Conservation (phyloP, 2,329 filamentous ascomycete species). For the Orbilia ellipsospora region DNA sequence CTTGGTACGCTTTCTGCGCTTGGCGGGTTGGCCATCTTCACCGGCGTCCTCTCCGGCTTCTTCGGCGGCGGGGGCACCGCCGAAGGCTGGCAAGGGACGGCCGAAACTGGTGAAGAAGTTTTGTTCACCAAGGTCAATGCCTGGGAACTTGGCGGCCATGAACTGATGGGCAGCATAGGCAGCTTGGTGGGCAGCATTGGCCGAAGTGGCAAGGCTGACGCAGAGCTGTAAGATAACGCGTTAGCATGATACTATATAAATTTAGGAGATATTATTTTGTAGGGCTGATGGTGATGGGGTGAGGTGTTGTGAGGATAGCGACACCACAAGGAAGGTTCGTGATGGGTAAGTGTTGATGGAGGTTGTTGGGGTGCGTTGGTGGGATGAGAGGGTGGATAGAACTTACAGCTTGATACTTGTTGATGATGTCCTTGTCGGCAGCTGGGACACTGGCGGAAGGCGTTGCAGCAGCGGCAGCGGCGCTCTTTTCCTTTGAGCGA, state of each 20-base stretch:
- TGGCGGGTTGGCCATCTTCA: constrained; percentile 47
- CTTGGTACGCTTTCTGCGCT: constrained; percentile 76
- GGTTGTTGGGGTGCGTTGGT: constrained; percentile 14
- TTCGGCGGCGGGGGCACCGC: constrained; percentile 10
- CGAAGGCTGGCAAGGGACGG: constrained; percentile 13
- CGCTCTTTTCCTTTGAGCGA: constrained; percentile 44
- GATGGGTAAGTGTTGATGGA: constrained; percentile 8
- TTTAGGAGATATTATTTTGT: no score
- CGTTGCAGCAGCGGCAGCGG: constrained; percentile 25
- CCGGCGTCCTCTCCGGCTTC: constrained; percentile 40
- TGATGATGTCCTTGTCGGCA: constrained; percentile 24
- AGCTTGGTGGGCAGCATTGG: constrained; percentile 40
- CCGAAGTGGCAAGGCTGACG: constrained; percentile 43
- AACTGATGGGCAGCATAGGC: constrained; percentile 51
- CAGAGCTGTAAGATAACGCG: constrained; percentile 21
- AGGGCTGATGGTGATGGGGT: background rate
- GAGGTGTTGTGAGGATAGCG: background rate
- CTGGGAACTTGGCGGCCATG: constrained; percentile 42
- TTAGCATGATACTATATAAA: constrained; percentile 10
- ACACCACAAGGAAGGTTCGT: constrained; percentile 5
- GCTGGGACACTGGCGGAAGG: background rate
- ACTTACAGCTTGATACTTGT: constrained; percentile 49
- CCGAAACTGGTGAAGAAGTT: constrained; percentile 34
- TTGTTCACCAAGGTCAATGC: constrained; percentile 23
- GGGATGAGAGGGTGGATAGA: background rate